These are phyloP conservation scores for Bathelium albidoporum DNA, from an alignment of 495 filamentous ascomycete genomes.

Conservation along the genomic window DNA sequence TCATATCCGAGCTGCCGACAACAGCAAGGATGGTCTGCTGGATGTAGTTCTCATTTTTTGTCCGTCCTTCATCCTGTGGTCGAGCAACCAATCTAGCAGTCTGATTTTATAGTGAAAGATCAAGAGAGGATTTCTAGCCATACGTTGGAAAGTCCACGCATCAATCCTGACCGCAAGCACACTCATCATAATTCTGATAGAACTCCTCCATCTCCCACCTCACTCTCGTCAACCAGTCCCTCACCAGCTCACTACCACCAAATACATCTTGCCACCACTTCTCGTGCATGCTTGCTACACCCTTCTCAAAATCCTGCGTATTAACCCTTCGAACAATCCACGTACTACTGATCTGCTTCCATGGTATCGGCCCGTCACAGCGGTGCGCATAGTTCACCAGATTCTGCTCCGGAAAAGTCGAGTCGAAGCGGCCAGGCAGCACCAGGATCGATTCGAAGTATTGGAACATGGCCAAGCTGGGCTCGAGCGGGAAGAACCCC, in stretches of 20 bases:
- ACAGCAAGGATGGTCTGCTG: no score
- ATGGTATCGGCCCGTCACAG: slow-evolving; percentile 1
- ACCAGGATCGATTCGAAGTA: background rate
- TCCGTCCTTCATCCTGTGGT: no score
- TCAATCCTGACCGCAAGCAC: background rate
- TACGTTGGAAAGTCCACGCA: background rate
- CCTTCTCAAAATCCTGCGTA: slow-evolving; percentile 15
- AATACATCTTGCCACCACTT: slow-evolving; percentile 20
- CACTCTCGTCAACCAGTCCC: slow-evolving; percentile 1
- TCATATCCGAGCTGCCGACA: no score
- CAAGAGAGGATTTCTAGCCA: no score
- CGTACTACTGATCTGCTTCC: background rate
- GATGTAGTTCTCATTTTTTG: no score
- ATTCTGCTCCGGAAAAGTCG: slow-evolving; percentile 5
- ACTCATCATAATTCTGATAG: slow-evolving; percentile 7
- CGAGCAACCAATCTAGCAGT: no score
- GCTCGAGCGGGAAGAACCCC: background rate
- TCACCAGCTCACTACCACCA: slow-evolving; percentile 10
- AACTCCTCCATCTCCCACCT: slow-evolving; percentile 18
- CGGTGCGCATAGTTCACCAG: slow-evolving; percentile 8
- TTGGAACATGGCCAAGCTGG: background rate
- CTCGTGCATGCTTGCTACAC: slow-evolving; percentile 18
- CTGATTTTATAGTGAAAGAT: no score
- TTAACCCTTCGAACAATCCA: slow-evolving; percentile 4
- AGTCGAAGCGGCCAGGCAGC: background rate